phyloP scores from a whole-genome alignment of 768 basidiomycete species.

The Stropharia rugosoannulata region DNA sequence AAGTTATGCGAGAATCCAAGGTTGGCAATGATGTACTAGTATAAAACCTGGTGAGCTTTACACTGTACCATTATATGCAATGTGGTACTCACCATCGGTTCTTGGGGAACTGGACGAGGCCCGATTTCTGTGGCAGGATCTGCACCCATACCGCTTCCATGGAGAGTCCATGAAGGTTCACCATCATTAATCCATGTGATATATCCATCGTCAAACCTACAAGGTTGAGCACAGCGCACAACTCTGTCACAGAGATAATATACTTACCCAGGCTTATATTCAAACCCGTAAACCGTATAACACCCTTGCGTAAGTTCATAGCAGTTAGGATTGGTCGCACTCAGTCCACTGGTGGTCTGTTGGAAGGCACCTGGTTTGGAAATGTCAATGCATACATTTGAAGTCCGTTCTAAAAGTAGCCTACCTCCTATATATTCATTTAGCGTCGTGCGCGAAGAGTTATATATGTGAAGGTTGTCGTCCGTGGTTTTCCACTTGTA shows the following conservation, averaged over 20 bases:
- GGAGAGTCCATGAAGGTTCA: conserved; percentile 63
- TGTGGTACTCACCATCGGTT: conserved; percentile 60
- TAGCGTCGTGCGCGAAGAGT: conserved; percentile 42
- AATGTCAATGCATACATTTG: conserved; percentile 7
- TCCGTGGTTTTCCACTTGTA: conserved; percentile 58
- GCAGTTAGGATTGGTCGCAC: conserved; percentile 59
- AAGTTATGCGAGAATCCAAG: conserved; percentile 81
- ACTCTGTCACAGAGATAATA: neutral
- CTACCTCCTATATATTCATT: conserved; percentile 65
- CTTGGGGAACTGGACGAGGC: conserved; percentile 64
- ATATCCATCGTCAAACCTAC: conserved; percentile 40
- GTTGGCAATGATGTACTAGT: conserved; percentile 53
- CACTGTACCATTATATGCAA: neutral
- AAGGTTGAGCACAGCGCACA: neutral
- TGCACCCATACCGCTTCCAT: conserved; percentile 55
- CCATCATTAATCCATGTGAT: conserved; percentile 74
- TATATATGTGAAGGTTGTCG: conserved; percentile 46
- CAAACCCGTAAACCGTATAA: conserved; percentile 41
- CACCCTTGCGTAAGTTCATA: conserved; percentile 45
- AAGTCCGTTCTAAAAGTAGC: conserved; percentile 14
- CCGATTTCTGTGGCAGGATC: conserved; percentile 51
- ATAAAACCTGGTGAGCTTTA: neutral
- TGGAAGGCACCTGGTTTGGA: conserved; percentile 50
- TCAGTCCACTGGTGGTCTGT: conserved; percentile 71
- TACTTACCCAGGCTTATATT: conserved; percentile 48